Base-by-base conservation (phyloP, 1,139 yeast species). In the Yamadazyma friedrichii region DNA sequence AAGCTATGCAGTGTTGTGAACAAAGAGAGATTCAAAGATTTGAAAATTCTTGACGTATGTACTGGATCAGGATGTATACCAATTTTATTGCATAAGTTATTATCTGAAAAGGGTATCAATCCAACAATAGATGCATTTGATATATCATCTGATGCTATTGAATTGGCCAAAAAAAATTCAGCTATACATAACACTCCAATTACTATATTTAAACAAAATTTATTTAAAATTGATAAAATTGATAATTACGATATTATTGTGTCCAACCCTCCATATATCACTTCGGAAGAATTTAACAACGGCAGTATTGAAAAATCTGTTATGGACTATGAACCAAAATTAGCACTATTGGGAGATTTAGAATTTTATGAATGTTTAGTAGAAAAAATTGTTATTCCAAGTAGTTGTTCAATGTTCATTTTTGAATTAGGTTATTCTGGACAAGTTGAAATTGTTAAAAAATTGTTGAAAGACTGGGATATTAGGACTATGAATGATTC, bases 1-100 rank as follows among this genome's bases (percentile, higher is more conserved):
- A 70, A 69, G 42, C 35, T 79, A 12, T 40, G 44, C 16, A 8
- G 11, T n/a, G 11, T 9, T 11, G 38, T 41, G 33, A 16, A 17
- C 9, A 15, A 35, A 29, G 28, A 6, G 16, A 8, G 33, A 31
- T 9, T 40, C 27, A 15, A 27, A n/a, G 25, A 32, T n/a, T 39
- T 67, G 10, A 53, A 47, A 1, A 58, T 84, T 1, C 51, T 85
- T 6, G 98, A 93, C 62, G 73, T 88, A 17, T 91, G 98, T 53
- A 81, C 96, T 0, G 98, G 98, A 0, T 70, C 94, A 0, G 98
- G 98, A 0, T 93, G 98, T 56, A 78, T 93, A 29, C 83, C 93
- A 0, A 62, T 91, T 35, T 52, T 74, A 9, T 46, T 82, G 15
- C 60, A 67, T 13, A 47, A 63, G n/a, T 54, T 63, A 25, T 50